Evolutionary conservation across 1,284 basidiomycete species (phyloP).

Genomic region (Heterobasidion parviporum): DNA sequence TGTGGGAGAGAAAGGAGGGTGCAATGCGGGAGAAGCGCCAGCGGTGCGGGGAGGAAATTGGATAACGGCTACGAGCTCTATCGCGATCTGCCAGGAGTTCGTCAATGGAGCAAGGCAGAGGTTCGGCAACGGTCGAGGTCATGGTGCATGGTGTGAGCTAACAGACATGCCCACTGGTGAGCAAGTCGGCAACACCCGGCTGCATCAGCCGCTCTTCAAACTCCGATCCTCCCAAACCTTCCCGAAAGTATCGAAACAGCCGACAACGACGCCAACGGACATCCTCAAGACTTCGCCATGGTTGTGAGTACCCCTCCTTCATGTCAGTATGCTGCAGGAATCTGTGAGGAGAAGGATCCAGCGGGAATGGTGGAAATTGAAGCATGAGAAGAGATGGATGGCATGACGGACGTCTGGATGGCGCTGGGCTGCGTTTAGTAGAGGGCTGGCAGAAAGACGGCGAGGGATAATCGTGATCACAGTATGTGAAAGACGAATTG

Average conservation of each 20-base stretch:
- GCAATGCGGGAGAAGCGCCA: not conserved
- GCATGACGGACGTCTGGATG: not conserved
- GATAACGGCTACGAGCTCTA: not conserved
- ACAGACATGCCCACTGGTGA: no score
- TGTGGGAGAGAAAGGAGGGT: not conserved
- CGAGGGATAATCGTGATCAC: no score
- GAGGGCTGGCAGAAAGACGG: no score
- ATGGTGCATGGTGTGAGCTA: no score
- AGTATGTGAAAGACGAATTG: no score
- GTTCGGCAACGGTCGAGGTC: no score
- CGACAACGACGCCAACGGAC: slow-evolving; percentile 2
- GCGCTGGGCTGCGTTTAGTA: no score
- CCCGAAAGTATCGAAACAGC: not conserved
- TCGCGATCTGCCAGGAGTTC: not conserved
- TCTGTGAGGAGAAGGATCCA: not conserved
- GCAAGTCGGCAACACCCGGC: not conserved
- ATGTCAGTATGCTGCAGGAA: not conserved
- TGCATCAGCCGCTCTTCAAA: not conserved
- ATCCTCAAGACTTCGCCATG: slow-evolving; percentile 3
- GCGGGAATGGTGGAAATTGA: not conserved
- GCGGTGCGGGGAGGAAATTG: not conserved
- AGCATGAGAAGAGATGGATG: not conserved
- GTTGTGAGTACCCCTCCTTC: not conserved
- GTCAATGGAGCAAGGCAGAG: no score
- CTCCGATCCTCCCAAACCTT: not conserved